Percentiles rank a stretch among this genome's conserved stretches.
Conservation (phyloP, 345 rosid species). For the Euphorbia lathyris region DNA sequence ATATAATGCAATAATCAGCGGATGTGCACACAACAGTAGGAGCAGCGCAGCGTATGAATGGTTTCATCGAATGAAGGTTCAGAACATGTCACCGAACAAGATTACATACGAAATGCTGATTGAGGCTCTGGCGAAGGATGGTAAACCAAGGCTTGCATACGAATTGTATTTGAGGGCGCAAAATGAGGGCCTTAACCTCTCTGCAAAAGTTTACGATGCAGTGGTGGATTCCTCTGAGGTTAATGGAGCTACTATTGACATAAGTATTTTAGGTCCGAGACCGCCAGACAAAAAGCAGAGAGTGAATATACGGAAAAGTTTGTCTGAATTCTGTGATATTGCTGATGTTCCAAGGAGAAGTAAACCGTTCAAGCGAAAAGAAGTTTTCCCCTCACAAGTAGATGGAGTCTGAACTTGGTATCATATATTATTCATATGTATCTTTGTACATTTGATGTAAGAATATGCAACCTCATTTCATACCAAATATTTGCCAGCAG, state of each 20-base stretch:
- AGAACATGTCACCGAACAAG: constrained; percentile 59
- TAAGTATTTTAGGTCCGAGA: constrained; percentile 60
- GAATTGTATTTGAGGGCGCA: constrained; percentile 63
- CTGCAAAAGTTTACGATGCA: constrained; percentile 64
- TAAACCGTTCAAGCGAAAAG: constrained; percentile 35
- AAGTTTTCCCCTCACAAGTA: constrained; percentile 28
- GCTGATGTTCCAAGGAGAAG: constrained; percentile 40
- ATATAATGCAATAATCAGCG: constrained; percentile 81
- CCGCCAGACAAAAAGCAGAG: constrained; percentile 46
- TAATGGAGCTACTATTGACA: constrained; percentile 55
- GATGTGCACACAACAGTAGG: constrained; percentile 48
- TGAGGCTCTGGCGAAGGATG: constrained; percentile 67
- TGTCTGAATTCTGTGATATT: constrained; percentile 28
- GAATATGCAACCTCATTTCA: not conserved
- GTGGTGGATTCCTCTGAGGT: constrained; percentile 48
- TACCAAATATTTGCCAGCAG: not conserved
- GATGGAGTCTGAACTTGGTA: constrained; percentile 16
- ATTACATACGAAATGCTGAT: constrained; percentile 76
- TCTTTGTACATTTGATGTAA: constrained; percentile 17
- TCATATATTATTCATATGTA: constrained; percentile 6
- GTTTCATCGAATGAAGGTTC: constrained; percentile 76
- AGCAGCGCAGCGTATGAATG: constrained; percentile 84
- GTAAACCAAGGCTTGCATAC: constrained; percentile 76
- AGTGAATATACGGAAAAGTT: constrained; percentile 29
- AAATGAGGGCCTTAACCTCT: constrained; percentile 52